Base-by-base conservation (phyloP, 1,284 basidiomycete species). In the Papiliotrema terrestris region DNA sequence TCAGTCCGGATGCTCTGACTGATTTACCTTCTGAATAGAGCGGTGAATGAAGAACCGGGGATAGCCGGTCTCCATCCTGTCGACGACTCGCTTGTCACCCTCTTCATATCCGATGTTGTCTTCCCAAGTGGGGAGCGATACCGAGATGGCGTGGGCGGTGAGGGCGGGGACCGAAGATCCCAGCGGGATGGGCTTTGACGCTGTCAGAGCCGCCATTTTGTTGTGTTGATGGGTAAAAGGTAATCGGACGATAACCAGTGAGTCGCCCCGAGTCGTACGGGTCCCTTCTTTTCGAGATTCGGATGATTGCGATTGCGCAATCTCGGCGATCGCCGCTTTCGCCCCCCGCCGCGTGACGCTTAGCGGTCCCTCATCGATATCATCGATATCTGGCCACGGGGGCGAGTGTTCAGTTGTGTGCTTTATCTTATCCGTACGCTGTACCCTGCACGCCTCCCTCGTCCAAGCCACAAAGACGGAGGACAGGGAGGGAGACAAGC, bases 51-150 rank as follows among this genome's bases (percentile, higher is more conserved):
- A 98, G 79, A 98, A 99, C 46, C 96, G 81, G 0, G 96, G 96
- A 71, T 98, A 99, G n/a, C 95, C 96, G 4, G 86, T 86, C 54
- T 89, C 83, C 92, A 98, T 94, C 17, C 79, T 80, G 54, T 89
- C 83, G 2, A 88, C 73, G 6, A 98, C 86, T 37, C 91, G 82
- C 64, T 86, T 84, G n/a, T 88, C 85, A 14, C 92, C 92, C 67
- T 93, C 88, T 75, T 98, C 95, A 66, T 98, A 99, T 14, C 83
- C 94, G 46, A 98, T 84, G 64, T 89, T 92, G 76, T 98, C 96
- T 49, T 80, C 79, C 95, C 95, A 98, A 19, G 84, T 91, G 0
- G 96, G 96, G 0, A 98, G 82, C 8, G 93, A 97, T n/a, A 98
- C 94, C 1, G 92, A 95, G 58, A 98, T 92, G 38, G 96, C 96